Percentiles rank a stretch among this genome's conserved stretches.
Conservation (phyloP, 345 rosid species). For the Melaleuca alternifolia region DNA sequence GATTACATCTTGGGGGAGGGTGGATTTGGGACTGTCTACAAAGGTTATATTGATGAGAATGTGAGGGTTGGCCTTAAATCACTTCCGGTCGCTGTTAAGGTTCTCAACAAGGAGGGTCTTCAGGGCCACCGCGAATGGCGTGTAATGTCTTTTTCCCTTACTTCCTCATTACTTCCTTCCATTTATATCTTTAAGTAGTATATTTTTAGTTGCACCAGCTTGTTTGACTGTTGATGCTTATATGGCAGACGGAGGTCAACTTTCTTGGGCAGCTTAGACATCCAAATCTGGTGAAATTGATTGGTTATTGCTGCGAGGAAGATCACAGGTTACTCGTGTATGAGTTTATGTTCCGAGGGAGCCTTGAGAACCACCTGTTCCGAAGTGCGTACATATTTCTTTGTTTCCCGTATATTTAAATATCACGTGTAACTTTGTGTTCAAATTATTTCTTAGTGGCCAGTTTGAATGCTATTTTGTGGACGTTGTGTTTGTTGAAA, state of each 20-base stretch:
- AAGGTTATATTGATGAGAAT: constrained; percentile 94
- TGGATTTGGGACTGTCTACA: constrained; percentile 92
- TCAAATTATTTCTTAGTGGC: background rate
- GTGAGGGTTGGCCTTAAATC: constrained; percentile 91
- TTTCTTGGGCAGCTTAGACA: constrained; percentile 91
- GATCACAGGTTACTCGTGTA: constrained; percentile 89
- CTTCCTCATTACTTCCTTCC: background rate
- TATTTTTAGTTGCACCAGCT: background rate
- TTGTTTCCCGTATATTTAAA: background rate
- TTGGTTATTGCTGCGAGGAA: constrained; percentile 91
- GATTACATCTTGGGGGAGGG: constrained; percentile 97
- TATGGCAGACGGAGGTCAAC: constrained; percentile 37
- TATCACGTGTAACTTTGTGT: background rate
- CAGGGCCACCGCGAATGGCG: constrained; percentile 99
- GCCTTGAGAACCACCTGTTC: constrained; percentile 94
- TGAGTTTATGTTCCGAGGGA: constrained; percentile 93
- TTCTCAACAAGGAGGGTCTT: constrained; percentile 91
- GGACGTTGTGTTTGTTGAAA: background rate
- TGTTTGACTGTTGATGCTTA: background rate
- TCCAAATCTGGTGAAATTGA: constrained; percentile 91
- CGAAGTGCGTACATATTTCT: constrained; percentile 46
- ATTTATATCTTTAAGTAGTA: background rate
- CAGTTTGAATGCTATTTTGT: background rate
- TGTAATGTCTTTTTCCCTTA: constrained; percentile 9
- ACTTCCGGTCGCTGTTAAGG: constrained; percentile 95